Evolutionary conservation across 345 rosid genomes (phyloP), one percentile per base, ranked within the genome.

Genomic region (Anastatica hierochuntica): DNA sequence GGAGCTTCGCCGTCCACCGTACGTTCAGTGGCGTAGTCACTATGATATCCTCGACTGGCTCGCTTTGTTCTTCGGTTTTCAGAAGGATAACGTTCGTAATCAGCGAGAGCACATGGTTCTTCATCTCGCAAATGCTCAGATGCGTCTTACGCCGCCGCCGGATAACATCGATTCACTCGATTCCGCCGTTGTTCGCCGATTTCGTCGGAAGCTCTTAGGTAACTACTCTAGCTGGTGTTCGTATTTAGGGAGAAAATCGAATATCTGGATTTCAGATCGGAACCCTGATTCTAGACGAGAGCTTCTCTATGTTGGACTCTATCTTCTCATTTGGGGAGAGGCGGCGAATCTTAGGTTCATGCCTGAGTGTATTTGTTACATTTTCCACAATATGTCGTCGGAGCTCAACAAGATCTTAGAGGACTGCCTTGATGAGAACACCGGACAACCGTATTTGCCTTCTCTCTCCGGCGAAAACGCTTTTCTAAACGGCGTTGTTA

Each of bases 101-200:
- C 96, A 90, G 75, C 66, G 98, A 17, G 98, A 90, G 71, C 96
- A 90, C 46, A 53, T 90, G 14, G 96, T 90, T 43, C 95, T 87
- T 40, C 98, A 87, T 62, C 81, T 90, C 20, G 86, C 98, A 7
- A 90, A 90, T 61, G 89, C 95, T 14, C 98, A 87, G 82, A 87
- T 90, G 98, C 95, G 98, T 11, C 89, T 87, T 27, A 49, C 89
- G 7, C 95, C 96, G 4, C 98, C 92, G 12, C 96, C 96, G 15
- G 96, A 87, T 36, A 80, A 84, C 56, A 82, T 87, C 55, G 96
- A 90, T 34, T 58, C 85, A 20, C 98, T 90, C 17, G 95, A 90
- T 27, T 52, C 79, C 30, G 4, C 53, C 7, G 96, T 90, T 21
- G 78, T 90, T 14, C 80, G 96, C 16, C 61, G 81, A 10, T 90